phyloP scores from a whole-genome alignment of 2,329 filamentous ascomycete genomes.

The Thelonectria rubi region DNA sequence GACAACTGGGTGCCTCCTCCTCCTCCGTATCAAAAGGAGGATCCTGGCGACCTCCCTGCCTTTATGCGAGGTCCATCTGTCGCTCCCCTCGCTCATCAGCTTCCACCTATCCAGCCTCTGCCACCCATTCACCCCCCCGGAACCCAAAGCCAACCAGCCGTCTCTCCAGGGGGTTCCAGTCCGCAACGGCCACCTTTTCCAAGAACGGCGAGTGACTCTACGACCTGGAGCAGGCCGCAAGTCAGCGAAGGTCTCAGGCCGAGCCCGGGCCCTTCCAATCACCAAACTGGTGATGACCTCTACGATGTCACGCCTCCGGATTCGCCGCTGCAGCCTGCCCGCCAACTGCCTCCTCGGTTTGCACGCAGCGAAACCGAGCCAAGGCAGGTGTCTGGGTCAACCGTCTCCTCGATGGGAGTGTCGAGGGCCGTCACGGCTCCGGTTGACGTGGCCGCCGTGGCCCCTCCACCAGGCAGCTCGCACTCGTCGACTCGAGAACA shows the following conservation, averaged over 20 bases:
- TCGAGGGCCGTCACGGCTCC: constrained; percentile 29
- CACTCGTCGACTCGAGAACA: constrained; percentile 18
- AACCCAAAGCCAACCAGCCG: not conserved
- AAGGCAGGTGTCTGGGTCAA: constrained; percentile 31
- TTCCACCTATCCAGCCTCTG: constrained; percentile 37
- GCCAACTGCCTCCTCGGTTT: constrained; percentile 10
- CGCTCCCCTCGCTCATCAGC: constrained; percentile 45
- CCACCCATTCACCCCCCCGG: constrained; percentile 13
- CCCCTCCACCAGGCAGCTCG: constrained; percentile 21
- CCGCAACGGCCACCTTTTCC: constrained; percentile 42
- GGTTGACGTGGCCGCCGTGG: constrained; percentile 12
- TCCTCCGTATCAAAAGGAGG: constrained; percentile 78
- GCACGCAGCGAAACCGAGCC: constrained; percentile 13
- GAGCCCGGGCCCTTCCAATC: constrained; percentile 45
- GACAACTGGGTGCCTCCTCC: constrained; percentile 90
- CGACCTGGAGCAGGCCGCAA: constrained; percentile 39
- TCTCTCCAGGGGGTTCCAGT: constrained; percentile 20
- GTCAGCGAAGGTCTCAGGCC: constrained; percentile 42
- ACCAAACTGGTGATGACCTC: constrained; percentile 50
- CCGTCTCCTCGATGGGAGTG: constrained; percentile 23
- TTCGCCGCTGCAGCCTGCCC: constrained; percentile 46
- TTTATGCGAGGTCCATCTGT: constrained; percentile 63
- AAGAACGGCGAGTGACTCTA: constrained; percentile 50
- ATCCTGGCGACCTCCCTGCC: constrained; percentile 64
- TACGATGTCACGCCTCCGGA: constrained; percentile 59